Evolutionary conservation across 2,329 filamentous ascomycete genomes (phyloP).

Genomic region (Cryphonectria parasitica): DNA sequence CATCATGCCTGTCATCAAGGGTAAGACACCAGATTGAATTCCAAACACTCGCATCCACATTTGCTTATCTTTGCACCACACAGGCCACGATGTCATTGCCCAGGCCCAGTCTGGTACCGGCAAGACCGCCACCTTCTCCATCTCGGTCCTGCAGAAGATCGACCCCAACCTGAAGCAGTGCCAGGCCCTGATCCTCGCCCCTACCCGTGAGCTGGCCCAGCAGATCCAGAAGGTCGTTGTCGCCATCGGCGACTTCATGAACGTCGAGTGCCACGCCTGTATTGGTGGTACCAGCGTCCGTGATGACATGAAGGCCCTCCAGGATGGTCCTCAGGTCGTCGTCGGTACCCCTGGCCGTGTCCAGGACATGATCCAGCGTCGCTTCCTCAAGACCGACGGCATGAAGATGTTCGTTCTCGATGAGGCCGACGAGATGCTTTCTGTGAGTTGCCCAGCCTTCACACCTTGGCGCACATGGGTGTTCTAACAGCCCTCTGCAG

Average conservation of each 20-base stretch:
- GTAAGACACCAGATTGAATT: constrained; percentile 54
- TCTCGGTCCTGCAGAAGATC: constrained; percentile 94
- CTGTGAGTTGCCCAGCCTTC: constrained; percentile 55
- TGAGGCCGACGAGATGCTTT: constrained; percentile 71
- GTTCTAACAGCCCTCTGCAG: constrained; percentile 62
- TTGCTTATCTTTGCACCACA: constrained; percentile 28
- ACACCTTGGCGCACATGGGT: background rate
- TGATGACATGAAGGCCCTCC: constrained; percentile 95
- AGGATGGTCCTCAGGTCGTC: constrained; percentile 97
- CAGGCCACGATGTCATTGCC: constrained; percentile 97
- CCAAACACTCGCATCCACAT: constrained; percentile 3
- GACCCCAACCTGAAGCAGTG: constrained; percentile 91
- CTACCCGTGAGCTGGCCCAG: constrained; percentile 93
- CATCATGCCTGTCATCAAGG: constrained; percentile 99
- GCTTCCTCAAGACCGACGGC: constrained; percentile 61
- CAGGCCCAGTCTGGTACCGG: constrained; percentile 98
- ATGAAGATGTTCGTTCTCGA: constrained; percentile 68
- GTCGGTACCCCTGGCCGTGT: constrained; percentile 97
- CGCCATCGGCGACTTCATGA: constrained; percentile 99
- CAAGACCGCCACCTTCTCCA: constrained; percentile 96
- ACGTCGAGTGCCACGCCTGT: constrained; percentile 97
- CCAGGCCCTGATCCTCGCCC: constrained; percentile 92
- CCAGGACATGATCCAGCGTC: constrained; percentile 64
- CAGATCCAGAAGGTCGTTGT: constrained; percentile 99
- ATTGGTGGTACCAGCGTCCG: constrained; percentile 98